A percentile compares a stretch with the other conserved stretches of the same genome.
Evolutionary conservation across 768 basidiomycete genomes (phyloP).

Genomic region (Hygrophorus russula): DNA sequence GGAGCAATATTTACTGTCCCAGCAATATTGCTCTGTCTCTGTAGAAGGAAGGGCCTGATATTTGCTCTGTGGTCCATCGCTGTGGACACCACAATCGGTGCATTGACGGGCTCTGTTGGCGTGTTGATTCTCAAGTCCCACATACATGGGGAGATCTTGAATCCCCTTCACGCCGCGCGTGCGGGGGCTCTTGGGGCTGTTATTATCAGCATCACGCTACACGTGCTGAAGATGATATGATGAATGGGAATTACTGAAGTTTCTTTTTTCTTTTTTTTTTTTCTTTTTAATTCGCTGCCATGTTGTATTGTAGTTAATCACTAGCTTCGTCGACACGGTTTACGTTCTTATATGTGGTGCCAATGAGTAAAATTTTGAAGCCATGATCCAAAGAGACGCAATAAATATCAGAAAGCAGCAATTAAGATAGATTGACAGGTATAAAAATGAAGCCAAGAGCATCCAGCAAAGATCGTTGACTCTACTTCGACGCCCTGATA

Average conservation of each 20-base stretch:
- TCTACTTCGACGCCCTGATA: slow-evolving; percentile 25
- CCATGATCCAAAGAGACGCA: too few relatives aligned
- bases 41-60: not conserved
- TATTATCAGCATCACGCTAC: slow-evolving; percentile 1
- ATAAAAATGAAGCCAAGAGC: not conserved
- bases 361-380: too few relatives aligned
- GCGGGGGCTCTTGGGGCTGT: slow-evolving; percentile 3
- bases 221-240: slow-evolving; percentile 1
- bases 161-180: slow-evolving; percentile 4
- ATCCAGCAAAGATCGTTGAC: not conserved
- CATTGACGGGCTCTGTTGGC: slow-evolving; percentile 3
- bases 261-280: slow-evolving; percentile 4
- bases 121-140: not conserved
- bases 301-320: too few relatives aligned
- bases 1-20: slow-evolving; percentile 1
- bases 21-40: slow-evolving; percentile 1
- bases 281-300: not conserved
- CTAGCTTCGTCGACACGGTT: too few relatives aligned
- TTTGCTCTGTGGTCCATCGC: slow-evolving; percentile 2
- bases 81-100: slow-evolving; percentile 3
- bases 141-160: not conserved
- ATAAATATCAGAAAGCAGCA: too few relatives aligned
- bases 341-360: too few relatives aligned
- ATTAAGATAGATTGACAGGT: too few relatives aligned
- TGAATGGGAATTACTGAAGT: slow-evolving; percentile 19